Percentiles rank a stretch among this genome's conserved stretches.
Evolutionary conservation across 805 yeast species (phyloP).

Genomic region (Hanseniaspora thailandica): DNA sequence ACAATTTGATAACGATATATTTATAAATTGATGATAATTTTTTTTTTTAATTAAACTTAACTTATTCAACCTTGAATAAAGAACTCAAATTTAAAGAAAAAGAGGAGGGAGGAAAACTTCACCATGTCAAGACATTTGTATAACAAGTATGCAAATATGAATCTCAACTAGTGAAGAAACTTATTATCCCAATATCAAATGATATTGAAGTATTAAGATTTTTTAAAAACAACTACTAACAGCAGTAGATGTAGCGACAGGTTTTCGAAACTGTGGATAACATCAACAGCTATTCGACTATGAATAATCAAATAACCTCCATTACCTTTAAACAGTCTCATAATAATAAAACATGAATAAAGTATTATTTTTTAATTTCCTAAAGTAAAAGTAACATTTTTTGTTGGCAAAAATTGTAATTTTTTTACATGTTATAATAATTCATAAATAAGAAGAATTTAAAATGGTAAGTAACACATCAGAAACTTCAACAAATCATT

Average conservation of each 20-base stretch:
- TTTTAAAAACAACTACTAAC: not conserved
- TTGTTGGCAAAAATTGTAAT: not conserved
- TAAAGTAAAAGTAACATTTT: conserved; percentile 1
- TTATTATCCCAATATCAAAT: not conserved
- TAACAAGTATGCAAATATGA: not conserved
- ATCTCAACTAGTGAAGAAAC: not conserved
- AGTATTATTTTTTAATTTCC: not conserved
- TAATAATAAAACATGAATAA: not conserved
- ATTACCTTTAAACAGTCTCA: not conserved
- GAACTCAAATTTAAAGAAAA: not conserved
- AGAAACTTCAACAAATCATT: conserved; percentile 14
- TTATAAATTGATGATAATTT: not conserved
- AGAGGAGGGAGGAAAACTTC: not conserved
- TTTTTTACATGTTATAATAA: not conserved
- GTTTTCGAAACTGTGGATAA: not conserved
- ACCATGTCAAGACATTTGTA: not conserved
- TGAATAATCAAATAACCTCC: not conserved
- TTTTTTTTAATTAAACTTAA: not conserved
- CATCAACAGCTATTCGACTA: not conserved
- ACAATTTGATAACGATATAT: not conserved
- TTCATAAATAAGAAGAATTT: not conserved
- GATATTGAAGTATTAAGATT: not conserved
- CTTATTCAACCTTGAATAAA: conserved; percentile 13
- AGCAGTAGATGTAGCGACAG: not conserved
- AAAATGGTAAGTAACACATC: not conserved